Evolutionary conservation across 768 basidiomycete species (phyloP).

Genomic region (Mycena kentingensis): DNA sequence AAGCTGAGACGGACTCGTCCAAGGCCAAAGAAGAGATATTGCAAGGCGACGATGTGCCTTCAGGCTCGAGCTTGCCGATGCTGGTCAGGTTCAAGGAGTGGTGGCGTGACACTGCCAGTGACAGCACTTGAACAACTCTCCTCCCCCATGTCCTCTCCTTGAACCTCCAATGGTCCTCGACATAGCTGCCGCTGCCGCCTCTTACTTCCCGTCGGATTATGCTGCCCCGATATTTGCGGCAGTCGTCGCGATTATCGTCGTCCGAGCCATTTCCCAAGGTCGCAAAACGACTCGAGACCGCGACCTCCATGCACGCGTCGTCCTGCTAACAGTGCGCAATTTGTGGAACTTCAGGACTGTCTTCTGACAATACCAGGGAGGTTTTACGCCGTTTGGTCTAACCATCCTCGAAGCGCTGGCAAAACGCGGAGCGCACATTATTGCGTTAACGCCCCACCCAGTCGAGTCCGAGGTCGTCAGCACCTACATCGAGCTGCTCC

Average conservation of each 20-base stretch:
- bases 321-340: constrained; percentile 64
- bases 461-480: constrained; percentile 54
- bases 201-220: constrained; percentile 59
- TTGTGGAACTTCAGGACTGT: background rate
- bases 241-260: constrained; percentile 45
- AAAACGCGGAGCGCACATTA: constrained; percentile 74
- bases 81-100: too few species aligned
- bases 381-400: constrained; percentile 71
- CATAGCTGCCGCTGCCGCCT: constrained; percentile 40
- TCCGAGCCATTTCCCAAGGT: constrained; percentile 68
- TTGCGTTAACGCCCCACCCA: constrained; percentile 67
- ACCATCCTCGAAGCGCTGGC: constrained; percentile 69
- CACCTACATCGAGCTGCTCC: constrained; percentile 67
- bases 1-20: too few species aligned
- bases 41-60: too few species aligned
- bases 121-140: too few species aligned
- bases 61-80: too few species aligned
- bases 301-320: constrained; percentile 69
- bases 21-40: too few species aligned
- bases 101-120: too few species aligned
- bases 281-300: constrained; percentile 71
- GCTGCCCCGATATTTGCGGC: constrained; percentile 52
- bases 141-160: background rate
- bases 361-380: constrained; percentile 51
- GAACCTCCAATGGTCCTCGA: constrained; percentile 56